phyloP scores from a whole-genome alignment of 257 asterid species.

The Anisodus tanguticus region DNA sequence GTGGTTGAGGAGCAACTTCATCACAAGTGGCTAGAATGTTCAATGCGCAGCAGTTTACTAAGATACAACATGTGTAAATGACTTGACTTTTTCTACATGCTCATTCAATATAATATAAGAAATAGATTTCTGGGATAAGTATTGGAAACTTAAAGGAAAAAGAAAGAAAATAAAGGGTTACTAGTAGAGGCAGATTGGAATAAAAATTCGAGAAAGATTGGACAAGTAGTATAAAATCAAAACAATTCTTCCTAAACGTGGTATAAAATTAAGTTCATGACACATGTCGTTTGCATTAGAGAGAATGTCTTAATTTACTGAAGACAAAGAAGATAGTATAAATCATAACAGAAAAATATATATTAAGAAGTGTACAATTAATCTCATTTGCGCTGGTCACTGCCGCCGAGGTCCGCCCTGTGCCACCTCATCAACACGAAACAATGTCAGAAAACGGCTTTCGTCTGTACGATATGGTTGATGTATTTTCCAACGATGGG shows the following conservation, averaged over 20 bases:
- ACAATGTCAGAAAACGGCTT: background rate
- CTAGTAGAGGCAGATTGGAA: background rate
- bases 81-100: background rate
- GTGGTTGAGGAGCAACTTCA: slow-evolving; percentile 10
- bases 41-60: background rate
- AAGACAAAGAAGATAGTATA: too few relatives aligned
- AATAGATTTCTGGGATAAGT: background rate
- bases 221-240: too few relatives aligned
- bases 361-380: too few relatives aligned
- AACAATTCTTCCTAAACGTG: too few relatives aligned
- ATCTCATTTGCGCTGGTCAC: background rate
- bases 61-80: background rate
- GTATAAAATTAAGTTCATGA: too few relatives aligned
- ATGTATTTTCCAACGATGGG: slow-evolving; percentile 36
- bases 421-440: slow-evolving; percentile 6
- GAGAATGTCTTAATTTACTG: too few relatives aligned
- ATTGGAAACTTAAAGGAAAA: background rate
- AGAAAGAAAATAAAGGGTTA: background rate
- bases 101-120: background rate
- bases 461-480: slow-evolving; percentile 13
- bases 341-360: too few relatives aligned
- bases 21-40: background rate
- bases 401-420: slow-evolving; percentile 27
- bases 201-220: background rate
- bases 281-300: too few relatives aligned